Percentiles rank a stretch among this genome's conserved stretches.
Conservation (phyloP, 192 early-diverging fungal species). For the Coemansia sp. region DNA sequence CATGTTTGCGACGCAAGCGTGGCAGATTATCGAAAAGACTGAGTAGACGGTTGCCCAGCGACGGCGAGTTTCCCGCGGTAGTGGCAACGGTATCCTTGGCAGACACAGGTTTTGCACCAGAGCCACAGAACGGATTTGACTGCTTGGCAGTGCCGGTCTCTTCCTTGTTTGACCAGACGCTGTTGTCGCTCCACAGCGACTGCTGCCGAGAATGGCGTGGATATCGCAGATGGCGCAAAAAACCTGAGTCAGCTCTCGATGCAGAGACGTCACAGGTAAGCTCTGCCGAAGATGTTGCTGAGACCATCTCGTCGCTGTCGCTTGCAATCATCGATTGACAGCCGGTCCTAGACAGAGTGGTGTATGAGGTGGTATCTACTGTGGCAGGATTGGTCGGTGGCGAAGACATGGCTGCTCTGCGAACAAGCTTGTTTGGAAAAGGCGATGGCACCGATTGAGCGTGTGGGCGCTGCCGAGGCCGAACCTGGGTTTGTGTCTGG, state of each 20-base stretch:
- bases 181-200: background rate
- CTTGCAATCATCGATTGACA: background rate
- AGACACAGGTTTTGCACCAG: background rate
- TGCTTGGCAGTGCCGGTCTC: background rate
- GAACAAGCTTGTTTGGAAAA: too few relatives aligned
- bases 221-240: background rate
- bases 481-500: background rate
- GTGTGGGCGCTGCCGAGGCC: background rate
- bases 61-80: background rate
- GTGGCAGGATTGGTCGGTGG: background rate
- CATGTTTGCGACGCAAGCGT: slow-evolving; percentile 8
- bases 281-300: background rate
- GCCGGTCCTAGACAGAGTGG: background rate
- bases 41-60: slow-evolving; percentile 10
- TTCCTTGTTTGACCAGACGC: background rate
- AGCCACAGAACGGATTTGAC: too few relatives aligned
- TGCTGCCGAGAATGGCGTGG: background rate
- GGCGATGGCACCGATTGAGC: background rate
- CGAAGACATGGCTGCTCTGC: background rate
- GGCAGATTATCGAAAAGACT: slow-evolving; percentile 14
- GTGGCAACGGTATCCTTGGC: background rate
- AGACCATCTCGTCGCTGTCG: background rate
- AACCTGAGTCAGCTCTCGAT: background rate
- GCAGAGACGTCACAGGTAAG: slow-evolving; percentile 1
- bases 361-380: background rate